Conservation (phyloP, 768 basidiomycete genomes). For the Sutorius australiensis region DNA sequence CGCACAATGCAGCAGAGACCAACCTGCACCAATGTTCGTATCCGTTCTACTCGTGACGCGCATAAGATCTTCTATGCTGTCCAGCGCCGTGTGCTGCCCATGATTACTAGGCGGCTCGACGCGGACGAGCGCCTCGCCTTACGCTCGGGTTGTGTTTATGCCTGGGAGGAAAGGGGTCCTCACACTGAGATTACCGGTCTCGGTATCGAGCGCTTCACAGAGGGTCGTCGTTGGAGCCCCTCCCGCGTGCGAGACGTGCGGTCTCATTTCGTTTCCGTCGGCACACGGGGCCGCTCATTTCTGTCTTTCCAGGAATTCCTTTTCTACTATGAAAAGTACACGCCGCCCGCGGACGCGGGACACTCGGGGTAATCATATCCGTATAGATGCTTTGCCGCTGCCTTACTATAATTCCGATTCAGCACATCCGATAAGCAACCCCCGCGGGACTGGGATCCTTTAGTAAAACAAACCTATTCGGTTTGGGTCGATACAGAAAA, state of each 20-base stretch:
- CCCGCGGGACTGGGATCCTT: slow-evolving; percentile 59
- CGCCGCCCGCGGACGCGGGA: slow-evolving; percentile 43
- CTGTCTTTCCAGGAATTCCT: slow-evolving; percentile 63
- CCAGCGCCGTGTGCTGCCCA: slow-evolving; percentile 55
- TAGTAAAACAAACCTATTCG: slow-evolving; percentile 84
- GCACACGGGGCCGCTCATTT: slow-evolving; percentile 8
- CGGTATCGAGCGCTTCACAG: slow-evolving; percentile 83
- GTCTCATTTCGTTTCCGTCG: slow-evolving; percentile 6
- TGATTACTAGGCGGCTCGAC: slow-evolving; percentile 75
- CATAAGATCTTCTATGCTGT: slow-evolving; percentile 79
- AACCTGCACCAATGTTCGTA: slow-evolving; percentile 67
- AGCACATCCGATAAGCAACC: slow-evolving; percentile 48
- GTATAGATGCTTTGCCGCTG: not conserved
- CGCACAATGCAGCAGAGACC: slow-evolving; percentile 56
- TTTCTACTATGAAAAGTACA: slow-evolving; percentile 78
- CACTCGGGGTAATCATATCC: slow-evolving; percentile 37
- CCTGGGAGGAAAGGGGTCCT: slow-evolving; percentile 74
- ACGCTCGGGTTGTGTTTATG: slow-evolving; percentile 42
- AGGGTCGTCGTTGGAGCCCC: slow-evolving; percentile 79
- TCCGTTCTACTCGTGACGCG: slow-evolving; percentile 73
- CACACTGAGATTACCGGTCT: slow-evolving; percentile 72
- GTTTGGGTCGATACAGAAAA: slow-evolving; percentile 67
- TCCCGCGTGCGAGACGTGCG: slow-evolving; percentile 79
- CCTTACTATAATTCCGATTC: slow-evolving; percentile 9
- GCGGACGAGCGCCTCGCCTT: slow-evolving; percentile 68